Evolutionary conservation across 768 basidiomycete species (phyloP), one percentile per base, ranked within the genome.

Genomic region (Hygrocybe coccinea): DNA sequence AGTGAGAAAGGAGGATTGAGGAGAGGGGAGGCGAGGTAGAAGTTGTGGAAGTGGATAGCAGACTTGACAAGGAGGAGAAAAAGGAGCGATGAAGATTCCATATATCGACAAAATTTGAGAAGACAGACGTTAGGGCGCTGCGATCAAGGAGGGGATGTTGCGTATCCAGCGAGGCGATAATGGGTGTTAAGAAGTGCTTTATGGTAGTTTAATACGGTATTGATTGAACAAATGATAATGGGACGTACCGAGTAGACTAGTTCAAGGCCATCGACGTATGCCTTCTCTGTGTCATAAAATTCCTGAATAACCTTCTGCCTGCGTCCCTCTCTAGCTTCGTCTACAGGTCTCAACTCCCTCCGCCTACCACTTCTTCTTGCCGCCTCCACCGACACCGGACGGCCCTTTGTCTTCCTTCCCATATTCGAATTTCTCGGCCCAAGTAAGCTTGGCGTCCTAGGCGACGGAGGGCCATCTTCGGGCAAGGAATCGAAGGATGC

Each of bases 51-150:
- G 65, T 62, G 56, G 69, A 56, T 62, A 76, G 56, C 48, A 80
- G 73, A 39, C 71, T 68, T 7, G 80, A 76, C 25, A 91, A 76
- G 2, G 84, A 79, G 5, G 79, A 73, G 56, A 84, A 82, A 69
- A 91, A 86, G 2, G 86, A 81, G 50, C 81, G 86, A 69, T 91
- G 89, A 41, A 91, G 77, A 63, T 91, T 92, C 91, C 87, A 91
- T 34, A 94, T 92, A 69, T 93, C 91, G 65, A 91, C 85, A 60
- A 93, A 91, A 68, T 92, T 92, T 59, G 87, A 87, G 69, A 94
- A 94, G 35, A 92, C 75, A 11, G 83, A 77, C 1, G 85, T 87
- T 55, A 93, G 78, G 44, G 83, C 79, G 2, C 79, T 69, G 55
- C 88, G 82, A 56, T 83, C 76, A 49, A 93, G 76, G n/a, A 93